Evolutionary conservation across 202 grass and related monocot species (phyloP), one percentile per base, ranked within the genome.

Genomic region (Panicum hallii): DNA sequence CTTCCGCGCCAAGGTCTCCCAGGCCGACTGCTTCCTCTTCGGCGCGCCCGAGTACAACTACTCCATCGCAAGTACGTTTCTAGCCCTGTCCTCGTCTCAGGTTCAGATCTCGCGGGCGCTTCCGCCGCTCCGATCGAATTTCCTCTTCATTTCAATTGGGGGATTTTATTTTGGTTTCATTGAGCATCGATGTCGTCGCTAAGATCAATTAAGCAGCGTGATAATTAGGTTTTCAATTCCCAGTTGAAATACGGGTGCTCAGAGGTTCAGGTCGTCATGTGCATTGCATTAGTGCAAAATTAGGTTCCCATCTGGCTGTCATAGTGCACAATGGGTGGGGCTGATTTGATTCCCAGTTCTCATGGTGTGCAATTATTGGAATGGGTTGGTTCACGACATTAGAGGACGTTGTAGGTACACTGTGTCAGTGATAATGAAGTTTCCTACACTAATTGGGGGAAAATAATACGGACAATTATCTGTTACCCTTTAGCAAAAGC

Each of bases 1-100:
- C 63, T 96, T 96, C 87, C 88, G 94, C 54, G 58, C 78, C n/a
- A 91, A 77, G 61, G 85, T 96, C 78, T 52, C 72, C 60, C 42
- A 49, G 72, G 94, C 91, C 3, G 91, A 96, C 80, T 85, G 86
- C 81, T 78, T 90, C 78, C 89, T 93, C 47, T 90, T 96, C 75
- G 89, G 84, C n/a, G 88, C 94, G 6, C 89, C 94, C 4, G 94
- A 96, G 85, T 89, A 91, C 84, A 96, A 96, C 75, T 96, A 90
- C 80, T 96, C 94, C 64, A 70, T 96, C 44, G 42, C 89, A 40
- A 88, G 94, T 95, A 88, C 43, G 61, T 28, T 16, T 22, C 75
- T 10, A 9, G 1, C 16, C 7, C 14, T 5, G 8, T 40, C 15
- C 0, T 11, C 45, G 3, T 79, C 22, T 44, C 20, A 75, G 20